Percentiles rank a stretch among this genome's conserved stretches.
phyloP scores from a whole-genome alignment of 805 yeast species.

The Isabelozyma rhagii region DNA sequence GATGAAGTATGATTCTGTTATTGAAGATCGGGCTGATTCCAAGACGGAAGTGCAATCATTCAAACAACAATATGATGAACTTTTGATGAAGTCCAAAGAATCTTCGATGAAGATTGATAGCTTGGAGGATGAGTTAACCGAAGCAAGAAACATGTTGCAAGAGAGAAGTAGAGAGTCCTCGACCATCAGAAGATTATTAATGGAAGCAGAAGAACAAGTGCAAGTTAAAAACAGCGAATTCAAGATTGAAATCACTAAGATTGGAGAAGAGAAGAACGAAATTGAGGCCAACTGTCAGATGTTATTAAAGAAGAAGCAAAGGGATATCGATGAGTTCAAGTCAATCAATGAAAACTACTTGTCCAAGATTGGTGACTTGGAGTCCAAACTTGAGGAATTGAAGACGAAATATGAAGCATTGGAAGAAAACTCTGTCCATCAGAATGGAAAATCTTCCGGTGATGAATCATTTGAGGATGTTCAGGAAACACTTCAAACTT shows the following conservation, averaged over 20 bases:
- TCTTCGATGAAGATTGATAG: slow-evolving; percentile 56
- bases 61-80: slow-evolving; percentile 71
- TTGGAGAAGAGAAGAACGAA: slow-evolving; percentile 59
- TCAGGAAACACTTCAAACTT: slow-evolving; percentile 32
- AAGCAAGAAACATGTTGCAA: slow-evolving; percentile 65
- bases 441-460: slow-evolving; percentile 9
- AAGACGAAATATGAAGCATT: slow-evolving; percentile 23
- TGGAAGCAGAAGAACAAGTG: slow-evolving; percentile 64
- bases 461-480: slow-evolving; percentile 18
- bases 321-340: slow-evolving; percentile 61
- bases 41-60: slow-evolving; percentile 40
- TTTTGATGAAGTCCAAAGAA: slow-evolving; percentile 65
- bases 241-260: slow-evolving; percentile 45
- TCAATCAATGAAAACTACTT: slow-evolving; percentile 41
- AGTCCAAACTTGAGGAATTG: slow-evolving; percentile 23
- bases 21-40: slow-evolving; percentile 30
- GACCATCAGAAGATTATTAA: slow-evolving; percentile 63
- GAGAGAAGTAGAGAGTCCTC: slow-evolving; percentile 79
- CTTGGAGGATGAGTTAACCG: slow-evolving; percentile 79
- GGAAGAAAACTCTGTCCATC: slow-evolving; percentile 14
- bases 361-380: slow-evolving; percentile 39
- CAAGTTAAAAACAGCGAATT: slow-evolving; percentile 53
- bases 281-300: slow-evolving; percentile 52
- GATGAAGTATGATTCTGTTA: slow-evolving; percentile 31
- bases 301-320: slow-evolving; percentile 50